Conservation (phyloP, 345 rosid species). For the Lepidium didymum region DNA sequence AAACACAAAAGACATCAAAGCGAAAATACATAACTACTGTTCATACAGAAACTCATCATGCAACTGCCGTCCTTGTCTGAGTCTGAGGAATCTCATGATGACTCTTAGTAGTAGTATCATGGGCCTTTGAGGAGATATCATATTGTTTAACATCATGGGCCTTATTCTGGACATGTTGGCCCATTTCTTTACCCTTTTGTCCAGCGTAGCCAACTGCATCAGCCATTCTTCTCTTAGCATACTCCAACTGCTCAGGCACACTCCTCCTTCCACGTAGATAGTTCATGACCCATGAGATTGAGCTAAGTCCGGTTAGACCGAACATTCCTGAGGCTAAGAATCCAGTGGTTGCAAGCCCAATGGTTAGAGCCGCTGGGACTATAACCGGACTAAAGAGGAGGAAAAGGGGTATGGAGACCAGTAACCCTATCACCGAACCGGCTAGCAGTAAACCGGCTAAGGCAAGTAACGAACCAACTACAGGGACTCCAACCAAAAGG, state of each 20-base stretch:
- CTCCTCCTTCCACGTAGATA: conserved; percentile 22
- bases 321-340: conserved; percentile 42
- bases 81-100: conserved; percentile 4
- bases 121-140: conserved; percentile 13
- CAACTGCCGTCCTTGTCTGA: not conserved
- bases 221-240: conserved; percentile 40
- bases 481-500: conserved; percentile 33
- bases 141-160: conserved; percentile 30
- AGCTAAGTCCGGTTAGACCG: conserved; percentile 42
- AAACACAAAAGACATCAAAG: not conserved
- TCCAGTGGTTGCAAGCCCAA: conserved; percentile 36
- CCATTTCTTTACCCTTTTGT: conserved; percentile 47
- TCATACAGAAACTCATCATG: not conserved
- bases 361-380: conserved; percentile 47
- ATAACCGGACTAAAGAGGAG: conserved; percentile 51
- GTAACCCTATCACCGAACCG: conserved; percentile 35
- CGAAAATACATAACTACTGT: not conserved
- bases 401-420: conserved; percentile 39
- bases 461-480: conserved; percentile 36
- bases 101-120: conserved; percentile 13
- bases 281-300: conserved; percentile 42
- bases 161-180: conserved; percentile 36
- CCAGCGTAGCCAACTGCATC: conserved; percentile 37
- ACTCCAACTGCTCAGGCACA: conserved; percentile 35
- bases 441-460: conserved; percentile 43